Evolutionary conservation across 2,329 filamentous ascomycete species (phyloP).

Genomic region (Sporothrix variecibatus): DNA sequence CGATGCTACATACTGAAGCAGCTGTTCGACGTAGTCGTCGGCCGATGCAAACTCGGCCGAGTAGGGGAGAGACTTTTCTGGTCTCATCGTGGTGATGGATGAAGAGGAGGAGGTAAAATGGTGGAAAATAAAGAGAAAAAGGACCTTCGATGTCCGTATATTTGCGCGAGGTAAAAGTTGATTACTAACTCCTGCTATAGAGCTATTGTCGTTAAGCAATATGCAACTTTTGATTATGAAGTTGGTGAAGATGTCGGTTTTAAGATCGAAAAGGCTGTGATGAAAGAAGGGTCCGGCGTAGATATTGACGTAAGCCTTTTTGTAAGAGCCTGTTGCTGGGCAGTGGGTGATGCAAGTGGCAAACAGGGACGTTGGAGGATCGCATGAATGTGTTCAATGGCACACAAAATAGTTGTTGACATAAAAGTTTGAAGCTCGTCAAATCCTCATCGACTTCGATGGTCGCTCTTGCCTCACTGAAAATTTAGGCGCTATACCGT

Average conservation of each 20-base stretch:
- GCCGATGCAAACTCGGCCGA: slow-evolving; percentile 67
- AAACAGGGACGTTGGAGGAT: neutral
- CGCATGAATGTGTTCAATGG: neutral
- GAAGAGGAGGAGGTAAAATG: neutral
- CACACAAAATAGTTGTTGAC: neutral
- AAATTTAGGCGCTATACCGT: slow-evolving; percentile 21
- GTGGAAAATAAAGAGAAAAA: neutral
- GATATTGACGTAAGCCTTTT: no score
- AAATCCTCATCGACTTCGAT: neutral
- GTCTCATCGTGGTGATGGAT: slow-evolving; percentile 25
- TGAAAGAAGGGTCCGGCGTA: neutral
- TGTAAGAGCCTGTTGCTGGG: neutral
- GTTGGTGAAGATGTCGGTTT: neutral
- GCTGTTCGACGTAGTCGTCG: slow-evolving; percentile 76
- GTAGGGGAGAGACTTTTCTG: slow-evolving; percentile 61
- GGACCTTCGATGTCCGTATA: neutral
- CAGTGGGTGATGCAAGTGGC: no score
- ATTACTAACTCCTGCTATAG: no score
- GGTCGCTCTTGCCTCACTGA: neutral
- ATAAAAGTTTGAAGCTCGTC: neutral
- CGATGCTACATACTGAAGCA: slow-evolving; percentile 74
- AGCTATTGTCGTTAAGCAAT: neutral
- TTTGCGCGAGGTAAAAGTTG: neutral
- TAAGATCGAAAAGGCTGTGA: neutral
- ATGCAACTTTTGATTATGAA: neutral